phyloP scores from a whole-genome alignment of 768 basidiomycete genomes.

The Phaffia australis region DNA sequence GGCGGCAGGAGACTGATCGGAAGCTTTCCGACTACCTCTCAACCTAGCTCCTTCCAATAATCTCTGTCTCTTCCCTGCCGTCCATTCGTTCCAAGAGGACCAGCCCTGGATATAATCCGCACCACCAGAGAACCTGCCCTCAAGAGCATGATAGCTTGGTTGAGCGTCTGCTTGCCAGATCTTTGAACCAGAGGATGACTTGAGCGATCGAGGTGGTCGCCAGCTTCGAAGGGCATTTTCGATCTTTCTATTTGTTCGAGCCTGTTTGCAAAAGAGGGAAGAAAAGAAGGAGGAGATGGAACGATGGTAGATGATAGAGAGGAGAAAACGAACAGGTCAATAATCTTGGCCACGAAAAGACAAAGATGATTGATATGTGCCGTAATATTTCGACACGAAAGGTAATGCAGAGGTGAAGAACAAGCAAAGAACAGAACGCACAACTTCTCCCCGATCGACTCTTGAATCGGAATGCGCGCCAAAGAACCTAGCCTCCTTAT shows the following conservation, averaged over 20 bases:
- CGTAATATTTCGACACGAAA: background rate
- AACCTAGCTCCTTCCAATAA: no score
- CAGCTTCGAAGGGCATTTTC: slow-evolving; percentile 21
- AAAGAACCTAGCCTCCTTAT: slow-evolving; percentile 63
- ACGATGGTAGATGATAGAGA: background rate
- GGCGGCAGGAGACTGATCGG: no score
- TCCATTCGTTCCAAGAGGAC: slow-evolving; percentile 12
- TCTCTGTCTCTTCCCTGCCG: background rate
- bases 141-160: slow-evolving; percentile 7
- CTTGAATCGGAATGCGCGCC: slow-evolving; percentile 51
- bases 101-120: slow-evolving; percentile 17
- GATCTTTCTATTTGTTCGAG: slow-evolving; percentile 9
- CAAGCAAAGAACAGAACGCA: slow-evolving; percentile 5
- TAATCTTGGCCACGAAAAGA: background rate
- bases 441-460: slow-evolving; percentile 42
- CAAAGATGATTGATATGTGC: background rate
- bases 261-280: background rate
- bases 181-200: background rate
- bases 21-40: no score
- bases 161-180: slow-evolving; percentile 6
- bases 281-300: background rate
- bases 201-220: background rate
- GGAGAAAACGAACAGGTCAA: background rate
- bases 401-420: background rate
- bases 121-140: slow-evolving; percentile 18